These are phyloP conservation scores for Monsonia emarginata DNA, from an alignment of 441 rosid species.

Conservation along the genomic window DNA sequence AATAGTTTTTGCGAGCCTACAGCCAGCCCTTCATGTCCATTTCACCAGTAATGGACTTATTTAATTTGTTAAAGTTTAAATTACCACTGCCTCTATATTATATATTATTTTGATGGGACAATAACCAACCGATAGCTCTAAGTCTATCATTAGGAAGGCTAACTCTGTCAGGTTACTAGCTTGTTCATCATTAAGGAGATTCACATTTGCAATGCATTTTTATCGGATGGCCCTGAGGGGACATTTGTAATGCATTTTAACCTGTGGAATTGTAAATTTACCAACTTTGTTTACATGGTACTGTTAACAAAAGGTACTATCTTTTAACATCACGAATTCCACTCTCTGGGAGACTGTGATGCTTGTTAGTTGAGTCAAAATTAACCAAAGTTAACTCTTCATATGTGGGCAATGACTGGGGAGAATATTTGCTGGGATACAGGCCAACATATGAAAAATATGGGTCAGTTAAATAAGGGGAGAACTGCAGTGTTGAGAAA, in stretches of 20 bases:
- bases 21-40: neutral
- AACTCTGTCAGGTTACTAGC: neutral
- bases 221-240: too few relatives aligned
- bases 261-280: neutral
- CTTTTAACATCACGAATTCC: too few relatives aligned
- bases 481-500: neutral
- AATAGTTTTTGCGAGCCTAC: neutral
- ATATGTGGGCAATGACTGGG: neutral
- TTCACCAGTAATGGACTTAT: neutral
- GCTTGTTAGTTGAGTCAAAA: too few relatives aligned
- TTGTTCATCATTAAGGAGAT: too few relatives aligned
- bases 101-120: neutral
- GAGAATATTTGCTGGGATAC: neutral
- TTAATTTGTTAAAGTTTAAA: neutral
- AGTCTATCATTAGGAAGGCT: neutral
- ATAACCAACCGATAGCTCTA: neutral
- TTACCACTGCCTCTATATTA: neutral
- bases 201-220: too few relatives aligned
- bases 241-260: neutral
- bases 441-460: neutral
- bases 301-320: too few relatives aligned
- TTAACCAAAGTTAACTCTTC: too few relatives aligned
- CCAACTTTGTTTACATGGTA: too few relatives aligned
- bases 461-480: neutral
- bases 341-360: too few relatives aligned